Evolutionary conservation across 805 yeast species (phyloP).

Genomic region (Cyberlindnera xylosilytica): DNA sequence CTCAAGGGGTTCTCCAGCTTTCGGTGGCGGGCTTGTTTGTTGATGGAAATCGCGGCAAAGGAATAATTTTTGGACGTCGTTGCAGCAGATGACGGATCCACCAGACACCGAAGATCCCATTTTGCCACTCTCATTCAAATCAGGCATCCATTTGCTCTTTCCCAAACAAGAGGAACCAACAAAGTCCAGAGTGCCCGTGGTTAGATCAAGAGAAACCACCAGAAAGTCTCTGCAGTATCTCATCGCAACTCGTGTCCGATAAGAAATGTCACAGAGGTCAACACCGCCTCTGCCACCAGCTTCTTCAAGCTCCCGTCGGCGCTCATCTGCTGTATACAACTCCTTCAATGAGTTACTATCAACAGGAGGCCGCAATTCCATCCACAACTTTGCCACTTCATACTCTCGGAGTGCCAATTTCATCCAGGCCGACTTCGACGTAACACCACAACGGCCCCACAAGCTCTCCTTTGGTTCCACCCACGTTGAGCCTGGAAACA

Average conservation of each 20-base stretch:
- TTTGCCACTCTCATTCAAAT: too few relatives aligned
- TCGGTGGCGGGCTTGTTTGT: too few relatives aligned
- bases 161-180: too few relatives aligned
- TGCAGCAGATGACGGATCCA: too few relatives aligned
- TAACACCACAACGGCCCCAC: constrained; percentile 18
- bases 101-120: too few relatives aligned
- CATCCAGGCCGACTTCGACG: constrained; percentile 28
- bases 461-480: constrained; percentile 17
- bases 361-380: constrained; percentile 26
- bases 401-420: constrained; percentile 26
- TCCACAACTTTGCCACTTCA: constrained; percentile 26
- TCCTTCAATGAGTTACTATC: constrained; percentile 25
- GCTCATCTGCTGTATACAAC: constrained; percentile 21
- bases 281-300: neutral
- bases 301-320: constrained; percentile 9
- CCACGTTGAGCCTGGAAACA: constrained; percentile 11
- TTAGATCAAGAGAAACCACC: too few relatives aligned
- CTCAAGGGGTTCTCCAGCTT: too few relatives aligned
- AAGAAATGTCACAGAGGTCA: neutral
- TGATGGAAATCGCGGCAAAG: too few relatives aligned
- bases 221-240: too few relatives aligned
- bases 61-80: too few relatives aligned
- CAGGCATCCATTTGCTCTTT: too few relatives aligned
- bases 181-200: too few relatives aligned
- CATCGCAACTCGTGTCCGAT: neutral